phyloP scores from a whole-genome alignment of 371 early-diverging fungal species.

The Nematocida sp. region DNA sequence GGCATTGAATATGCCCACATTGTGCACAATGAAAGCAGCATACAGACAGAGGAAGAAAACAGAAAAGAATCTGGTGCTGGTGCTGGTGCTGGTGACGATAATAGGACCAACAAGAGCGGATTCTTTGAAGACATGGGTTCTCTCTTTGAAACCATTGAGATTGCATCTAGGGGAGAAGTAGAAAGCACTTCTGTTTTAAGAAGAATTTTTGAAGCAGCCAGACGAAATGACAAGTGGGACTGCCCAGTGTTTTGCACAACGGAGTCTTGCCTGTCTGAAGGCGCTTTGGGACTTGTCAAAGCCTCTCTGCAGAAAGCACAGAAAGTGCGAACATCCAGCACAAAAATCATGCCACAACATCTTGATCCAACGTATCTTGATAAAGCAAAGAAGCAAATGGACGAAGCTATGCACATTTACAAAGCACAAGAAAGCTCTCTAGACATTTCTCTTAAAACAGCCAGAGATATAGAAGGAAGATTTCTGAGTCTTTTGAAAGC shows the following conservation, averaged over 20 bases:
- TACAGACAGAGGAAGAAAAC: neutral
- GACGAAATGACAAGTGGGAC: slow-evolving; percentile 41
- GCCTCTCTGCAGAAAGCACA: neutral
- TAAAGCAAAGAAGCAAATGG: slow-evolving; percentile 23
- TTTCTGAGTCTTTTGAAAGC: slow-evolving; percentile 8
- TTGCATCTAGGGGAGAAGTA: neutral
- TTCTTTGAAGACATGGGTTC: neutral
- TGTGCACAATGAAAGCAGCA: neutral
- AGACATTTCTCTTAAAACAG: slow-evolving; percentile 21
- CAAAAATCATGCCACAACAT: slow-evolving; percentile 4
- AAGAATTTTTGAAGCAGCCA: slow-evolving; percentile 26
- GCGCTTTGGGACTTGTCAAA: neutral
- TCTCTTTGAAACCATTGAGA: neutral
- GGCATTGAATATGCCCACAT: slow-evolving; percentile 18
- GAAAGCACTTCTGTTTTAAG: slow-evolving; percentile 10
- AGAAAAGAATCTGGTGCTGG: neutral
- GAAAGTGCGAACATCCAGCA: slow-evolving; percentile 18
- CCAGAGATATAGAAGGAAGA: slow-evolving; percentile 19
- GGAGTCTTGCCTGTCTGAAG: neutral
- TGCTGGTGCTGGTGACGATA: neutral
- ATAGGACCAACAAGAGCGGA: neutral
- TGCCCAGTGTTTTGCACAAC: slow-evolving; percentile 4
- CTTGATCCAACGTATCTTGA: slow-evolving; percentile 5
- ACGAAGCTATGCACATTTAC: slow-evolving; percentile 1
- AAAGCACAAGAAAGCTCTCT: neutral